phyloP scores from a whole-genome alignment of 2,329 filamentous ascomycete genomes.

The Nigrospora sphaerica region DNA sequence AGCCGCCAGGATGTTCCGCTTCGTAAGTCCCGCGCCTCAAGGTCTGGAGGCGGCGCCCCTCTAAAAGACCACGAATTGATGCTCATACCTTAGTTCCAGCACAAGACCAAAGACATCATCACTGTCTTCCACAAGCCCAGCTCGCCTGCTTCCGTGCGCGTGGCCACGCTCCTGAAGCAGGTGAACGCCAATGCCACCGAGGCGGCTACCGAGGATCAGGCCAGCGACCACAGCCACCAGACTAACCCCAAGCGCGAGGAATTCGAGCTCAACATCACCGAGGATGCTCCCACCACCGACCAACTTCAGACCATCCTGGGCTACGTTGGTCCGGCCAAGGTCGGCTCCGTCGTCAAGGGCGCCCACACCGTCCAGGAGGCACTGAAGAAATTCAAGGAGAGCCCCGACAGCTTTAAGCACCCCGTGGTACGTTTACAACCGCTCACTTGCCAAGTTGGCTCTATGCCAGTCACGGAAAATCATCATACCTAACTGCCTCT shows the following conservation, averaged over 20 bases:
- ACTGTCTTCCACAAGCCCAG: constrained; percentile 91
- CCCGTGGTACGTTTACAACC: constrained; percentile 59
- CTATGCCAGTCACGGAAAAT: background rate
- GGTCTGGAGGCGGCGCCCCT: background rate
- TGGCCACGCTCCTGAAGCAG: constrained; percentile 73
- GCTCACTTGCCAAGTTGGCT: background rate
- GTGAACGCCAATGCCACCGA: constrained; percentile 62
- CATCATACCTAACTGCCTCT: constrained; percentile 12
- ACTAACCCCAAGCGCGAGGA: constrained; percentile 50
- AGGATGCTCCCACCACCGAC: constrained; percentile 70
- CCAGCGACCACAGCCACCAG: constrained; percentile 57
- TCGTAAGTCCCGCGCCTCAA: constrained; percentile 26
- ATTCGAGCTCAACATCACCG: constrained; percentile 83
- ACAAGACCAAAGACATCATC: constrained; percentile 80
- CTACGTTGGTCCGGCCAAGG: constrained; percentile 62
- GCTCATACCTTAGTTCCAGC: constrained; percentile 33
- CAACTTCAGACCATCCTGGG: constrained; percentile 80
- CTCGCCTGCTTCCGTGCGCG: constrained; percentile 64
- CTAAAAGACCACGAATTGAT: background rate
- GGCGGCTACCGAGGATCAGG: constrained; percentile 67
- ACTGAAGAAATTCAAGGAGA: constrained; percentile 68
- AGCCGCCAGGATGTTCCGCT: constrained; percentile 35
- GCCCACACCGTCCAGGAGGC: constrained; percentile 72
- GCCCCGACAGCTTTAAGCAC: constrained; percentile 59
- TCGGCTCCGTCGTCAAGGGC: constrained; percentile 60